Evolutionary conservation across 2,329 filamentous ascomycete species (phyloP).

Genomic region (Xylariaceae sp.): DNA sequence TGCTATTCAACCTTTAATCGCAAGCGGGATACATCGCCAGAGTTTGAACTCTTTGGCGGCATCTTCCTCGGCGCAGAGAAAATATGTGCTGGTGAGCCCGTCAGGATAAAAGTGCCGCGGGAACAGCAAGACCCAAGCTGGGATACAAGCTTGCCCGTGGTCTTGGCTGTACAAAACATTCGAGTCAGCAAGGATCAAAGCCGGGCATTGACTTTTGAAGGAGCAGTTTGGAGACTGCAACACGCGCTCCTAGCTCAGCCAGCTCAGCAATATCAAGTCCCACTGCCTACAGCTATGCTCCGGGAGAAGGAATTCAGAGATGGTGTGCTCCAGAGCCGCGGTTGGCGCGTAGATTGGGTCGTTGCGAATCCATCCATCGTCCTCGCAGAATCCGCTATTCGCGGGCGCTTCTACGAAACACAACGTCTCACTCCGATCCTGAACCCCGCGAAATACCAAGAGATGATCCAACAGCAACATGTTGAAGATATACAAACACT

Average conservation of each 20-base stretch:
- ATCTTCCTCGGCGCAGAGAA: conserved; percentile 51
- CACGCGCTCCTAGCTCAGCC: conserved; percentile 14
- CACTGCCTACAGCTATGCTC: conserved; percentile 22
- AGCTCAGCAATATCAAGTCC: background rate
- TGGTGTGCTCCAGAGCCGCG: conserved; percentile 19
- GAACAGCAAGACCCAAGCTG: conserved; percentile 9
- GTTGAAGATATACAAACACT: conserved; percentile 44
- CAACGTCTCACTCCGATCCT: conserved; percentile 49
- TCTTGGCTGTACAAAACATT: conserved; percentile 12
- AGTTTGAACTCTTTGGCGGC: conserved; percentile 39
- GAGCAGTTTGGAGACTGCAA: conserved; percentile 27
- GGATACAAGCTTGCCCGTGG: conserved; percentile 13
- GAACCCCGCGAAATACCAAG: conserved; percentile 36
- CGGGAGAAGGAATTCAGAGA: conserved; percentile 31
- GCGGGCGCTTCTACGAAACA: conserved; percentile 58
- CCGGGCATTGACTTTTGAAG: conserved; percentile 20
- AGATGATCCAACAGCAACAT: conserved; percentile 34
- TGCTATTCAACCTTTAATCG: conserved; percentile 47
- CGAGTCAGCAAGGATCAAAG: conserved; percentile 7
- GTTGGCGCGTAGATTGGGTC: conserved; percentile 32
- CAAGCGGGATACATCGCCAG: conserved; percentile 27
- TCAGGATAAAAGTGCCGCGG: conserved; percentile 36
- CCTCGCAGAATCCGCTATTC: conserved; percentile 41
- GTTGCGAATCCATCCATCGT: conserved; percentile 22
- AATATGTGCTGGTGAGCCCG: conserved; percentile 43